Conservation (phyloP, 1,139 yeast species). For the Tardiomyces depauwii region DNA sequence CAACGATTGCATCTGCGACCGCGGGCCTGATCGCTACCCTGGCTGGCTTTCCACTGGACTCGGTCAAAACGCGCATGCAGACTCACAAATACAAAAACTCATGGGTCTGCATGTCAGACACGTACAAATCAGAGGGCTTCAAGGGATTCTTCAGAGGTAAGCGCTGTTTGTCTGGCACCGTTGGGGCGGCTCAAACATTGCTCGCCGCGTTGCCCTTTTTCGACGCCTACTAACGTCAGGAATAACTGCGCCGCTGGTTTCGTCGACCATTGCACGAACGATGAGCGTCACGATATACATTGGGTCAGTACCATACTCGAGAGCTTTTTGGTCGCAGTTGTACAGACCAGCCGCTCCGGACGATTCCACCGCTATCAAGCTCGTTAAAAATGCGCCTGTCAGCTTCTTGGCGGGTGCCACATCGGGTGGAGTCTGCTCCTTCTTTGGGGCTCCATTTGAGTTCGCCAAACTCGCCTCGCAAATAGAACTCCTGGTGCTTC, state of each 20-base stretch:
- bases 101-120: slow-evolving; percentile 46
- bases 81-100: slow-evolving; percentile 55
- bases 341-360: slow-evolving; percentile 11
- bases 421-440: slow-evolving; percentile 55
- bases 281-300: slow-evolving; percentile 53
- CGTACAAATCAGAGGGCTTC: slow-evolving; percentile 53
- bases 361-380: slow-evolving; percentile 12
- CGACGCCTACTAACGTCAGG: background rate
- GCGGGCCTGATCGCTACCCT: slow-evolving; percentile 59
- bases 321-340: slow-evolving; percentile 11
- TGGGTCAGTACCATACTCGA: slow-evolving; percentile 35
- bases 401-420: slow-evolving; percentile 54
- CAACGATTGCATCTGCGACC: background rate
- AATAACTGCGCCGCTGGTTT: slow-evolving; percentile 46
- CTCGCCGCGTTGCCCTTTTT: background rate
- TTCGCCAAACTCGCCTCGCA: slow-evolving; percentile 76
- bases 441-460: slow-evolving; percentile 78
- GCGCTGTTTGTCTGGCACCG: slow-evolving; percentile 24
- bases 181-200: background rate
- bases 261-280: slow-evolving; percentile 56
- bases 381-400: slow-evolving; percentile 49
- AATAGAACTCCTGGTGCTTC: slow-evolving; percentile 38
- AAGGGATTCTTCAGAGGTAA: slow-evolving; percentile 68
- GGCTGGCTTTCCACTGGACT: slow-evolving; percentile 77
- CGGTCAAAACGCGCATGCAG: slow-evolving; percentile 77